Base-by-base conservation (phyloP, 163 green algal genomes). In the Scenedesmus sp. region DNA sequence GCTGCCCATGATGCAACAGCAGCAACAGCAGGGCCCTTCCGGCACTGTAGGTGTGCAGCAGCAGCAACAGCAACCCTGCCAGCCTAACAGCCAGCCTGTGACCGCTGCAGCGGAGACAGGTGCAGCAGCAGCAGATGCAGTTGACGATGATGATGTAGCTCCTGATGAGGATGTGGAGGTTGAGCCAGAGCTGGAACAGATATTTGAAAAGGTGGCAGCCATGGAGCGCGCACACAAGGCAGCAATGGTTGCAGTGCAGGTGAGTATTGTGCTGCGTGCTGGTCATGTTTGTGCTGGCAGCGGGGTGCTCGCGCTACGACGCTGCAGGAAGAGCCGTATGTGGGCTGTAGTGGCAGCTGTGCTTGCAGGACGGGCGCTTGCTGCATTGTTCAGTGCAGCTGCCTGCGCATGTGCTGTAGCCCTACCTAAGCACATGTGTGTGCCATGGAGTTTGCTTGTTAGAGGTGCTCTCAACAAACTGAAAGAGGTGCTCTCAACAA, bases 201-300 rank as follows among this genome's bases (percentile, higher is more conserved):
- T 89, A 0, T 89, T 89, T 83, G 85, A 89, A 15, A 89, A 89
- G 68, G 85, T 89, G 73, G 85, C 85, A 15, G 85, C 85, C 15
- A 89, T 89, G 68, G 85, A 89, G 44, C 65, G 68, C 22, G 40
- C 65, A 20, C 65, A 76, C 65, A 76, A 76, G 65, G 65, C 65
- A 76, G 65, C 65, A 76, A 76, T 76, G 65, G 65, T 37, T 18
- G 65, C 65, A 76, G 65, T 76, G 16, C 65, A 76, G 65, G 65
- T 76, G 65, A 76, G 65, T 30, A 37, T 2, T 18, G 2, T 3
- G 20, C 9, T n/a, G n/a, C n/a, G n/a, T n/a, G n/a, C n/a, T n/a
- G n/a, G n/a, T n/a, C n/a, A n/a, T n/a, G n/a, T n/a, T n/a, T n/a
- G n/a, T n/a, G n/a, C n/a, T n/a, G n/a, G n/a, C n/a, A n/a, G n/a